A percentile compares a stretch with the other conserved stretches of the same genome.
Evolutionary conservation across 805 yeast genomes (phyloP).

Genomic region (Yarrowia sp.): DNA sequence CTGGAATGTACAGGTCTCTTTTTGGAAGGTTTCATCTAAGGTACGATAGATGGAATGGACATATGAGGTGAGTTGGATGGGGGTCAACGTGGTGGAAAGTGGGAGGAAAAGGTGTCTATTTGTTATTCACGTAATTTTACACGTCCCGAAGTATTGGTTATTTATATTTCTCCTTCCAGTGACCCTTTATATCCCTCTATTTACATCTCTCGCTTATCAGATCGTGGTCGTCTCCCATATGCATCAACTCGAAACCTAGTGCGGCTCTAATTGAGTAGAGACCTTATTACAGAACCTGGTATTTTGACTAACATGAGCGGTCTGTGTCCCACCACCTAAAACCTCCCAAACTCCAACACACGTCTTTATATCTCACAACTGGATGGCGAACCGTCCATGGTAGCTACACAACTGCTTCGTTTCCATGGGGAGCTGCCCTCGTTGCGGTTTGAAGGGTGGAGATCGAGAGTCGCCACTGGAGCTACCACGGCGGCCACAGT

Average conservation of each 20-base stretch:
- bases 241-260: slow-evolving; percentile 1
- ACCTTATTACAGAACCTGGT: not conserved
- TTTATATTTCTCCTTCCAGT: too few relatives aligned
- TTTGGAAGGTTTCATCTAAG: slow-evolving; percentile 12
- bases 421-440: slow-evolving; percentile 33
- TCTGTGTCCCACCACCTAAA: not conserved
- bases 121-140: too few relatives aligned
- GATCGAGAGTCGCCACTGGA: not conserved
- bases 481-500: too few relatives aligned
- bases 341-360: not conserved
- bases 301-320: too few relatives aligned
- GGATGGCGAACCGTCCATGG: slow-evolving; percentile 11
- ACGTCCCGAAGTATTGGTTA: too few relatives aligned
- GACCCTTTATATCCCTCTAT: too few relatives aligned
- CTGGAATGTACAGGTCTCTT: slow-evolving; percentile 15
- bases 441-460: slow-evolving; percentile 17
- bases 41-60: slow-evolving; percentile 6
- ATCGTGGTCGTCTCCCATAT: not conserved
- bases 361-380: not conserved
- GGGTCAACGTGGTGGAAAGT: not conserved
- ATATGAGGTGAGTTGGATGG: not conserved
- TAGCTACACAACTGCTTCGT: slow-evolving; percentile 36
- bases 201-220: not conserved
- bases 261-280: not conserved
- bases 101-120: not conserved